Base-by-base conservation (phyloP, 768 basidiomycete species). In the Tylopilus balloui region DNA sequence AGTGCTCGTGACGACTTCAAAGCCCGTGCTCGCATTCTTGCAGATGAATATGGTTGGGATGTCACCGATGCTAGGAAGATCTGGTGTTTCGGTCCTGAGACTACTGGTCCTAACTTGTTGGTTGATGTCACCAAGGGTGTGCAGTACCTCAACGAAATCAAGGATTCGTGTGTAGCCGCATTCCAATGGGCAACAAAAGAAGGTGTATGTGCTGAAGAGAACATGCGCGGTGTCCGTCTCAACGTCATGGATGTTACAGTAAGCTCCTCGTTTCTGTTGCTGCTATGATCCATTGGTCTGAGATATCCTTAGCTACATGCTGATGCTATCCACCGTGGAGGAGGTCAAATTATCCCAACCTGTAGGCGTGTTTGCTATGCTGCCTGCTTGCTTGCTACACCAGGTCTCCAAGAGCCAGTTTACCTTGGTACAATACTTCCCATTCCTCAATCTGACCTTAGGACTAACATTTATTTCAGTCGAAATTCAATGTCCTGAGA, bases 111-210 rank as follows among this genome's bases (percentile, higher is more conserved):
- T 49, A 99, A 99, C 75, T 71, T 99, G 71, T 73, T 99, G 71
- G 92, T 96, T 63, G 96, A 99, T 73, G 90, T 88, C 60, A 97
- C 96, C 62, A 99, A 98, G 82, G 96, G 92, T 77, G 92, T 96
- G 51, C 96, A 99, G 67, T 98, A 96, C 77, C 76, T 99, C 55
- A 95, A 92, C 69, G 96, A 99, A 82, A 99, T 99, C 79, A 98
- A 99, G 79, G 96, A 99, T 71, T 98, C 96, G 58, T 96, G 93
- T 69, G 82, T 99, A 69, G 95, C 96, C 60, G 94, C 92, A 40
- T 91, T 98, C 86, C 96, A 98, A 73, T 98, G 94, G 96, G 96
- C 96, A 38, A 90, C 92, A 50, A 98, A 96, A 79, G 95, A 98
- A 72, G 92, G 92, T 79, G 94, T 90, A 60, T 83, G 87, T 63